Evolutionary conservation across 306 rosid genomes (phyloP), one percentile per base, ranked within the genome.

Genomic region (Casuarina cunninghamiana): DNA sequence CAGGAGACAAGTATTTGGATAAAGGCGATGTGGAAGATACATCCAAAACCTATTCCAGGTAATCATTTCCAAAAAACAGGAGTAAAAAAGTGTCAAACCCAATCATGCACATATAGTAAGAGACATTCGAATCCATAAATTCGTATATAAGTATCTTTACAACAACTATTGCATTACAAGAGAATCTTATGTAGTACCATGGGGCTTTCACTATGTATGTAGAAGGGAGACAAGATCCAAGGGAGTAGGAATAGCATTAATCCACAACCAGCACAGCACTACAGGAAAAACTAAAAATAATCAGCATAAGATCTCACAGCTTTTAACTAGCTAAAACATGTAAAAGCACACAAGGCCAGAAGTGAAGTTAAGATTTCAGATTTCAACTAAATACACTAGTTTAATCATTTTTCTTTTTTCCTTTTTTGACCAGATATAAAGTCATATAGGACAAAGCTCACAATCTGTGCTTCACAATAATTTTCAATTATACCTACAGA

Each of bases 231-330:
- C 91, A 94, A 77, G 78, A 91, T 42, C 79, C 87, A 16, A 49
- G 98, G 98, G 79, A 94, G 75, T 72, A 88, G 87, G 80, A 91
- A 85, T 72, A 94, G 87, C 16, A 81, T 77, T 88, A 91, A 78
- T 66, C 90, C 96, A 42, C 94, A 94, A 75, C 86, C 91, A 54
- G 84, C 96, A 85, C 94, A 91, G 55, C 91, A 90, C 98, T 93
- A 76, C 60, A 79, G 67, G 35, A 16, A 66, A 87, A 82, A 75
- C 75, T 72, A 50, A 38, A 51, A 79, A 65, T 39, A 63, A 71
- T 48, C 50, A 81, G 50, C 85, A 68, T 72, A 68, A 38, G 26
- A 69, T 74, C 78, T 32, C 71, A 62, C 66, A 80, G 75, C 57
- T 73, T 55, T 61, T 12, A 75, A 1, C 57, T 75, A 58, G 45